Percentiles rank a stretch among this genome's conserved stretches.
These are phyloP conservation scores for Achaetomium macrosporum DNA, from an alignment of 2,329 filamentous ascomycete genomes.

Conservation along the genomic window DNA sequence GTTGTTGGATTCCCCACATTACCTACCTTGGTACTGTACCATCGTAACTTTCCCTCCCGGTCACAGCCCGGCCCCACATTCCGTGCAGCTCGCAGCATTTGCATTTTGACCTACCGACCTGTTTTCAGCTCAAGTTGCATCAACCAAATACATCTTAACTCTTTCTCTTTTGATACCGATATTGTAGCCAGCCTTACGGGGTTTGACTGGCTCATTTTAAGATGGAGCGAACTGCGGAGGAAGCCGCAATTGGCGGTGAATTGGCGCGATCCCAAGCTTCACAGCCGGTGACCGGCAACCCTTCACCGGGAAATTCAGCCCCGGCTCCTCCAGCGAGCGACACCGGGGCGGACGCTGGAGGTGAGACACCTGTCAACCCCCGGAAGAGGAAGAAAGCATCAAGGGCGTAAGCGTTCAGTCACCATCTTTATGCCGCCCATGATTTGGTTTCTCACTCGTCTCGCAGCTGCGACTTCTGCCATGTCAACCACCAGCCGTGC, in stretches of 20 bases:
- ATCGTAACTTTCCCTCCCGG: too few relatives aligned
- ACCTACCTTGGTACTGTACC: too few relatives aligned
- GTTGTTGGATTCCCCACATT: too few relatives aligned
- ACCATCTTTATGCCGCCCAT: neutral
- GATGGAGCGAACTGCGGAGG: constrained; percentile 19
- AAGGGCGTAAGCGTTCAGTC: constrained; percentile 25
- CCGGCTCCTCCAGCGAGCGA: constrained; percentile 18
- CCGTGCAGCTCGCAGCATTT: too few relatives aligned
- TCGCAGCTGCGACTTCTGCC: constrained; percentile 41
- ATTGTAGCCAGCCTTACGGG: constrained; percentile 9
- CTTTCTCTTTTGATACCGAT: neutral
- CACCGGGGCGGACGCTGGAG: constrained; percentile 23
- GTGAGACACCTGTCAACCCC: constrained; percentile 28
- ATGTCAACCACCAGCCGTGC: constrained; percentile 43
- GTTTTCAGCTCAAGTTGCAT: neutral
- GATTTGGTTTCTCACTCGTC: constrained; percentile 13
- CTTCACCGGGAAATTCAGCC: constrained; percentile 2
- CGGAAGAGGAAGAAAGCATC: constrained; percentile 34
- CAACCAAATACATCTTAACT: neutral
- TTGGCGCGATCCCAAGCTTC: neutral
- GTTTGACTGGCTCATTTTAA: neutral
- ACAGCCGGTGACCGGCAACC: neutral
- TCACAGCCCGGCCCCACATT: too few relatives aligned
- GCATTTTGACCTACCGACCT: neutral
- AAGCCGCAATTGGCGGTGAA: constrained; percentile 11